Percentiles rank a stretch among this genome's conserved stretches.
These are phyloP conservation scores for Mycotypha africana DNA, from an alignment of 371 early-diverging fungal species.

Conservation along the genomic window DNA sequence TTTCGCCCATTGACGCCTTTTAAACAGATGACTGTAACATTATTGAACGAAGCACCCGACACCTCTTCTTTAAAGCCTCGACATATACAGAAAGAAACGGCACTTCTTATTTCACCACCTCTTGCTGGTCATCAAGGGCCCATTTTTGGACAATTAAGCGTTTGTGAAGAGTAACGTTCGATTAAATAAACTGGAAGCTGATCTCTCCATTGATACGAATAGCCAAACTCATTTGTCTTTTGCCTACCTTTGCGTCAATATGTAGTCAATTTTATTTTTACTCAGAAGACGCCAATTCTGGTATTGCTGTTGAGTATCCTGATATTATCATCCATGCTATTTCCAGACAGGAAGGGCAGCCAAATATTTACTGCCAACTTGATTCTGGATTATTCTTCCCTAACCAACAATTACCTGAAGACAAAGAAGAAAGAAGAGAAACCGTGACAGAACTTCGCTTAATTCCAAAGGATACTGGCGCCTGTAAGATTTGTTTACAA, in stretches of 20 bases:
- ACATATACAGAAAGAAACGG: constrained; percentile 26
- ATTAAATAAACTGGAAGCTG: neutral
- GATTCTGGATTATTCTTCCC: constrained; percentile 42
- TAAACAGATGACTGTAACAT: constrained; percentile 47
- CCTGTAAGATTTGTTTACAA: constrained; percentile 43
- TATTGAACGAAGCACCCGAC: constrained; percentile 32
- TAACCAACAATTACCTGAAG: constrained; percentile 41
- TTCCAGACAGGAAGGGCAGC: constrained; percentile 57
- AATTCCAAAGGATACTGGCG: constrained; percentile 54
- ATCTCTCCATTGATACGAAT: neutral
- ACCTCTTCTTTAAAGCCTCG: constrained; percentile 25
- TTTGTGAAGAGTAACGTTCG: constrained; percentile 36
- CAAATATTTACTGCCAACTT: constrained; percentile 74
- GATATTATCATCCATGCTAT: constrained; percentile 80
- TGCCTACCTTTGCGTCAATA: neutral
- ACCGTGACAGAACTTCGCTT: constrained; percentile 59
- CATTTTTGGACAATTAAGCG: constrained; percentile 27
- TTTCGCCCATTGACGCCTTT: too few relatives aligned
- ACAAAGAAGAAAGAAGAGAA: constrained; percentile 52
- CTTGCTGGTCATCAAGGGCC: constrained; percentile 25
- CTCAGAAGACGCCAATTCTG: constrained; percentile 31
- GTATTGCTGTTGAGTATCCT: constrained; percentile 67
- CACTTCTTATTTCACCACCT: constrained; percentile 32
- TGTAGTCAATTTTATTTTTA: constrained; percentile 50
- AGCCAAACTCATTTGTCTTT: neutral